phyloP scores from a whole-genome alignment of 192 early-diverging fungal genomes.

The Paraglomus brasilianum region DNA sequence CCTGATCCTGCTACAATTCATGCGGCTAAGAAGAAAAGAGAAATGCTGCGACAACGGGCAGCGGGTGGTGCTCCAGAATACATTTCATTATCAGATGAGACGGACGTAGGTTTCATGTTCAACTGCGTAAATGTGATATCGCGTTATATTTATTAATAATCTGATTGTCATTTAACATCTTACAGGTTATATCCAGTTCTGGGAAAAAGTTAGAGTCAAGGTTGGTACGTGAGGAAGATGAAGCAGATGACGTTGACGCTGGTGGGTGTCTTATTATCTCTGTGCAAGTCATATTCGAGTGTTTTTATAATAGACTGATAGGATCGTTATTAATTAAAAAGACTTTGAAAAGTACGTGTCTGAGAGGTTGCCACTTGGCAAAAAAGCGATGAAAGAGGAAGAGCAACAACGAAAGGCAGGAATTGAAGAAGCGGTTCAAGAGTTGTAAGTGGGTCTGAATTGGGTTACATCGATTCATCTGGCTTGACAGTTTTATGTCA shows the following conservation, averaged over 20 bases:
- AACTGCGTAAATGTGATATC: background rate
- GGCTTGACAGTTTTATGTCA: background rate
- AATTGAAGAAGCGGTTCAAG: constrained; percentile 52
- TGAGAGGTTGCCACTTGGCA: background rate
- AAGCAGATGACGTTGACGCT: constrained; percentile 56
- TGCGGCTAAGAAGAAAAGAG: constrained; percentile 55
- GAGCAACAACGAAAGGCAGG: constrained; percentile 39
- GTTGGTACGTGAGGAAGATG: constrained; percentile 58
- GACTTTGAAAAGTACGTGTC: too few species aligned
- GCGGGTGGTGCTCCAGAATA: constrained; percentile 37
- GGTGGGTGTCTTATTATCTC: constrained; percentile 31
- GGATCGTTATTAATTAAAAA: too few species aligned
- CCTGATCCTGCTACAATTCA: constrained; percentile 53
- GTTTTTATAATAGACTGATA: too few species aligned
- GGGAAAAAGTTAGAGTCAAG: constrained; percentile 35
- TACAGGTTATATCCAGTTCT: background rate
- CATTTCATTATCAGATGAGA: constrained; percentile 39
- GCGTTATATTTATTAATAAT: background rate
- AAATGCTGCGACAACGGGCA: constrained; percentile 47
- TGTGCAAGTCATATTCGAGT: too few species aligned
- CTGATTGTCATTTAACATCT: background rate
- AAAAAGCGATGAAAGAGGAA: constrained; percentile 43
- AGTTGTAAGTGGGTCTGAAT: constrained; percentile 40
- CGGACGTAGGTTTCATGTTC: background rate
- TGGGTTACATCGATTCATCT: background rate